A percentile compares a stretch with the other conserved stretches of the same genome.
Evolutionary conservation across 495 filamentous ascomycete genomes (phyloP).

Genomic region (Daldinia vernicosa): DNA sequence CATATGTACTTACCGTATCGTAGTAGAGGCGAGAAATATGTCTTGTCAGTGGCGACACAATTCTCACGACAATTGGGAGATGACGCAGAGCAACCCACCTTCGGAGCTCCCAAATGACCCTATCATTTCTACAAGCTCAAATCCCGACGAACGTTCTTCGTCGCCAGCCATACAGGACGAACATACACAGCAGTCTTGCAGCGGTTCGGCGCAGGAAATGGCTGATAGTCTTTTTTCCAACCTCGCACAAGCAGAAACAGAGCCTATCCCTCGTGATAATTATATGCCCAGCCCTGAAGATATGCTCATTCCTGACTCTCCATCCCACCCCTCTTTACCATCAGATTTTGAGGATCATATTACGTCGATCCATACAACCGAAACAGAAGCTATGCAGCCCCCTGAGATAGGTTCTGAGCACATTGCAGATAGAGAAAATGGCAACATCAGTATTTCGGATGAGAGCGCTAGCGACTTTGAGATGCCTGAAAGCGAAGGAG

Average conservation of each 20-base stretch:
- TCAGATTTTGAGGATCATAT: constrained; percentile 25
- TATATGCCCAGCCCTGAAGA: constrained; percentile 8
- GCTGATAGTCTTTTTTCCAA: constrained; percentile 26
- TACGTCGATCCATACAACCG: neutral
- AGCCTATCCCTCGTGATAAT: constrained; percentile 29
- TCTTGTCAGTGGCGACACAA: constrained; percentile 32
- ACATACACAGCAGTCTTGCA: neutral
- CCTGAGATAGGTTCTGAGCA: neutral
- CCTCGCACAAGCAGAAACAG: constrained; percentile 32
- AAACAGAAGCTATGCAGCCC: neutral
- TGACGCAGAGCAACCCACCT: constrained; percentile 36
- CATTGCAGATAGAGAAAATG: neutral
- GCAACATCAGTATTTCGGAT: neutral
- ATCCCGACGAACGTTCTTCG: constrained; percentile 36
- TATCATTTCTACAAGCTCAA: constrained; percentile 26
- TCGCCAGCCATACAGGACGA: constrained; percentile 18
- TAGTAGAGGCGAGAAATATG: constrained; percentile 22
- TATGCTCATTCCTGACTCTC: constrained; percentile 19
- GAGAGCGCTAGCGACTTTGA: constrained; percentile 16
- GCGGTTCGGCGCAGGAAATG: neutral
- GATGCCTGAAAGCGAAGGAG: constrained; percentile 6
- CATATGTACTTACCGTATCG: neutral
- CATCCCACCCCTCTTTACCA: neutral
- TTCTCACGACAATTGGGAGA: constrained; percentile 29
- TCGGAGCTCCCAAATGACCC: constrained; percentile 35